These are phyloP conservation scores for Botrytis paeoniae DNA, from an alignment of 2,329 filamentous ascomycete genomes.

Conservation along the genomic window DNA sequence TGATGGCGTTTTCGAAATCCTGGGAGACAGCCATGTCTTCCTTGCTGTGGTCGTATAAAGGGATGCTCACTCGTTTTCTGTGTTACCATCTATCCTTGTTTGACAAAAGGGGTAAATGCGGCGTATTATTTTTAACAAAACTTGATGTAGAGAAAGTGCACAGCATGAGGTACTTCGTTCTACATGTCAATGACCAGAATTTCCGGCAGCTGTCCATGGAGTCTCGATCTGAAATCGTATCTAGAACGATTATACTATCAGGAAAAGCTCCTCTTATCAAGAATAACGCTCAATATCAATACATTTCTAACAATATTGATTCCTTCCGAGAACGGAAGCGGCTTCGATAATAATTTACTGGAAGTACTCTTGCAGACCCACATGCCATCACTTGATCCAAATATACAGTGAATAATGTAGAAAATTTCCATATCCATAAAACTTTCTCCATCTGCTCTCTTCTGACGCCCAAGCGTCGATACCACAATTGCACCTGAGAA, in stretches of 20 bases:
- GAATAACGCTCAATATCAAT: neutral
- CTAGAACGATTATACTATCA: neutral
- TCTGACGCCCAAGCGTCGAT: neutral
- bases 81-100: neutral
- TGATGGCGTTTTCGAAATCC: neutral
- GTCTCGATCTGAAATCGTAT: neutral
- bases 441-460: too few species aligned
- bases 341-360: too few species aligned
- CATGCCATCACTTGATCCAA: neutral
- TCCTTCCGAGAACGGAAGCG: neutral
- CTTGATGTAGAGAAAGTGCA: neutral
- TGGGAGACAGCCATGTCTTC: neutral
- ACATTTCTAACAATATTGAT: slow-evolving; percentile 1
- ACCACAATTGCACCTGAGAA: neutral
- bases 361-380: neutral
- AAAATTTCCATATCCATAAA: neutral
- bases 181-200: neutral
- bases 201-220: too few species aligned
- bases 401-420: neutral
- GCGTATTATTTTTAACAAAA: neutral
- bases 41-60: neutral
- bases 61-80: neutral
- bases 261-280: neutral
- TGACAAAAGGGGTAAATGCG: neutral
- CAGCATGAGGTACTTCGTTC: neutral